Base-by-base conservation (phyloP, 257 asterid genomes). In the Striga asiatica region DNA sequence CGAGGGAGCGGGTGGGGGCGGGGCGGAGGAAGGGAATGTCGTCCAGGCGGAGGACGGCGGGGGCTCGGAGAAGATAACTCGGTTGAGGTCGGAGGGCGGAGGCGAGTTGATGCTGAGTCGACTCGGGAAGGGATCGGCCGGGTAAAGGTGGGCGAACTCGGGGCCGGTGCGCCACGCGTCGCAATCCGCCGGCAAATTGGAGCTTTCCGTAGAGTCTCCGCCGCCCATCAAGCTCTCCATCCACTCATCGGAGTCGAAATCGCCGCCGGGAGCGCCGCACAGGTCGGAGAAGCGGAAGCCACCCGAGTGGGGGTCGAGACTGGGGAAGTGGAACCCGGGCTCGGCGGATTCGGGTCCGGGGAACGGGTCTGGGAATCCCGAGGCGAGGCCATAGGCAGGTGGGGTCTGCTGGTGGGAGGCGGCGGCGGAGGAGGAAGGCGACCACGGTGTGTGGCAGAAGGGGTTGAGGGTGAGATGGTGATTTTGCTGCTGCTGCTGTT, bases 211-310 rank as follows among this genome's bases (percentile, higher is more conserved):
- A 0, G 97, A 82, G 61, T 79, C 95, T 50, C 87, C 89, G 45
- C 85, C 95, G 49, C 85, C 94, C 70, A 91, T 80, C 25, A 87
- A 62, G 66, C 84, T 91, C 71, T 87, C 98, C 97, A 91, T 82
- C 98, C 98, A 91, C 81, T 87, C 97, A 11, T 87, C 97, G 13
- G 98, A 87, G 70, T 91, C 98, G 58, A 91, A 87, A 65, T 80
- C 97, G 8, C 72, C 91, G 8, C 79, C 85, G 2, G 78, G 50
- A 0, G 77, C 83, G 29, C 74, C 81, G 42, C 80, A 75, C 13
- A 83, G 57, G 58, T 82, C 95, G 2, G 93, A 60, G 68, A 83
- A 84, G 19, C 84, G 74, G 61, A 80, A 85, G 7, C 57, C 85
- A 9, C 67, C 29, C 1, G 88, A 62, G 56, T 66, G 75, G 70